Evolutionary conservation across 1,284 basidiomycete species (phyloP), one percentile per base, ranked within the genome.

Genomic region (Cutaneotrichosporon arboriforme): DNA sequence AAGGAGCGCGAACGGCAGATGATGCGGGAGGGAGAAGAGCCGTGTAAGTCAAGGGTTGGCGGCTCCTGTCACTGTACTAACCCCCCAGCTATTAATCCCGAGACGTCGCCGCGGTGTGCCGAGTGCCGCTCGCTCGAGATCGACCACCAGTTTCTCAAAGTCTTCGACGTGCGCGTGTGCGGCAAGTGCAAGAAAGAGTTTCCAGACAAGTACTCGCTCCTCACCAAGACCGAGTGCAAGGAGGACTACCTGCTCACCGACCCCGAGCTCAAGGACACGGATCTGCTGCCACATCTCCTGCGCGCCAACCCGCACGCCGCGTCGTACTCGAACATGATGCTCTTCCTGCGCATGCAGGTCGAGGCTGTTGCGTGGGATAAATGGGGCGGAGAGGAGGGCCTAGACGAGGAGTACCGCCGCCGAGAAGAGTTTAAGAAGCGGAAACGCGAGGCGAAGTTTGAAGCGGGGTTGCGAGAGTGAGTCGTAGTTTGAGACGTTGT

Each of bases 211-310:
- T 99, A 97, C 73, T 90, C 90, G 72, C 78, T 98, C 2, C 77
- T 99, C 48, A 99, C 96, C 1, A 99, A 99, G 79, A 97, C 96
- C 0, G 96, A 99, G 74, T 97, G 93, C 75, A 97, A 96, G 76
- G 88, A 92, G 86, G 90, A 93, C 75, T 91, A 92, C 70, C 82
- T 94, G 33, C 75, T 94, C 44, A 96, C 92, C 8, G 90, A 93
- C 70, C 80, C 89, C 21, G 96, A 99, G 72, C 80, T 99, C 33
- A 84, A 86, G 51, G 96, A 99, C 70, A 83, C 87, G 62, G 91
- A 97, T 63, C 77, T 88, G 18, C 81, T 99, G 58, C 94, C 93
- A 0, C 96, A 99, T 74, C 79, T 97, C 17, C 80, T 99, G 47
- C 92, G 93, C 69, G 88, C 91, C 4, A 99, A 98, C 69, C 96